These are phyloP conservation scores for Artomyces pyxidatus DNA, from an alignment of 768 basidiomycete genomes.

Conservation along the genomic window DNA sequence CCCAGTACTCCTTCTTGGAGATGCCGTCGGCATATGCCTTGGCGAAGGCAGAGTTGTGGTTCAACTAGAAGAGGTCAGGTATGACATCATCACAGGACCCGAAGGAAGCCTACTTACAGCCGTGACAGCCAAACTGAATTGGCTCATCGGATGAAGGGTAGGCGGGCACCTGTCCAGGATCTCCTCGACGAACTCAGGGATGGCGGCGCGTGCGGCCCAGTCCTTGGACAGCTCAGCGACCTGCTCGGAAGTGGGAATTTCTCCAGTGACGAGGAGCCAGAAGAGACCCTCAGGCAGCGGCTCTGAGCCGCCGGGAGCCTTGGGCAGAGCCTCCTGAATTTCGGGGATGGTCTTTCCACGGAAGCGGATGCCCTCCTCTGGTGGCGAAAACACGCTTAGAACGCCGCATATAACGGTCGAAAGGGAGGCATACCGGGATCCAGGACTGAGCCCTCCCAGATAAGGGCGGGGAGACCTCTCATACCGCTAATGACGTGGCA, in stretches of 20 bases:
- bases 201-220: conserved; percentile 88
- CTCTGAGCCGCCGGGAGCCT: conserved; percentile 80
- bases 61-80: conserved; percentile 41
- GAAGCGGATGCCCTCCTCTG: conserved; percentile 97
- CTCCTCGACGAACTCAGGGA: conserved; percentile 95
- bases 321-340: conserved; percentile 78
- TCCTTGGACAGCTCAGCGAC: conserved; percentile 80
- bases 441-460: conserved; percentile 98
- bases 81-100: too few species aligned
- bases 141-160: conserved; percentile 97
- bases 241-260: conserved; percentile 88
- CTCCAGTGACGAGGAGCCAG: conserved; percentile 93
- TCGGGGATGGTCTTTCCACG: conserved; percentile 94
- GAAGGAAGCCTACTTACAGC: conserved; percentile 46
- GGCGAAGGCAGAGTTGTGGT: conserved; percentile 95
- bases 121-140: conserved; percentile 94
- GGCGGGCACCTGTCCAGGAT: conserved; percentile 89
- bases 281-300: conserved; percentile 92
- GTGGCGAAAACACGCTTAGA: conserved; percentile 6
- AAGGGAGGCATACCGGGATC: conserved; percentile 64
- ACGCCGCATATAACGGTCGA: background rate
- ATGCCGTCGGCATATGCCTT: conserved; percentile 90
- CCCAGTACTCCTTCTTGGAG: conserved; percentile 96
- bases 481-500: conserved; percentile 50
- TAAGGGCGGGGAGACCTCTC: conserved; percentile 85